phyloP scores from a whole-genome alignment of 139 green algal species.

The Eudorina sp. region DNA sequence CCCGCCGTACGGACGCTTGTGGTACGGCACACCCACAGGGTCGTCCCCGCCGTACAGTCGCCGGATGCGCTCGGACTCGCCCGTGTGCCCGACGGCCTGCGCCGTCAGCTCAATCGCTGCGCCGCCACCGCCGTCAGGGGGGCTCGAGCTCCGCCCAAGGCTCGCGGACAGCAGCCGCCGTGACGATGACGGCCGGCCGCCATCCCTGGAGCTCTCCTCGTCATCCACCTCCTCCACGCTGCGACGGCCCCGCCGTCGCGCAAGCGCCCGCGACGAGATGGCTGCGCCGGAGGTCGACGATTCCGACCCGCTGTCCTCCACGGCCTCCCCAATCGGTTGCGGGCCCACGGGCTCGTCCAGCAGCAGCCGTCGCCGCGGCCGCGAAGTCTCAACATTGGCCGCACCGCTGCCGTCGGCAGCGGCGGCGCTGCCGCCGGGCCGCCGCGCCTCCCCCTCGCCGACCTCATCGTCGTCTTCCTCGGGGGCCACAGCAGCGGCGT shows the following conservation, averaged over 20 bases:
- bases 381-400: not conserved
- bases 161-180: not conserved
- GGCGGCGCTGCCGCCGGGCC: not conserved
- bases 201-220: not conserved
- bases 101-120: too few relatives aligned
- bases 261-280: not conserved
- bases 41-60: conserved; percentile 1
- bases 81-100: not conserved
- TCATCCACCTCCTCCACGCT: not conserved
- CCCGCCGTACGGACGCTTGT: conserved; percentile 1
- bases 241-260: too few relatives aligned
- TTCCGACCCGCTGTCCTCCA: not conserved
- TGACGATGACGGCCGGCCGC: not conserved
- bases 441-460: not conserved
- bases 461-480: not conserved
- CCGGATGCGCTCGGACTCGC: not conserved
- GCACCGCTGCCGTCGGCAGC: not conserved
- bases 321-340: not conserved
- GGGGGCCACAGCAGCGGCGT: not conserved
- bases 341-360: not conserved
- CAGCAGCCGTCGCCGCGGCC: conserved; percentile 30
- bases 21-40: not conserved
- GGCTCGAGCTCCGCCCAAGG: not conserved
- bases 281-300: not conserved
- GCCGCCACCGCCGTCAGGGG: too few relatives aligned